A percentile compares a stretch with the other conserved stretches of the same genome.
Evolutionary conservation across 2,329 filamentous ascomycete genomes (phyloP).

Genomic region (Clonostachys chloroleuca): DNA sequence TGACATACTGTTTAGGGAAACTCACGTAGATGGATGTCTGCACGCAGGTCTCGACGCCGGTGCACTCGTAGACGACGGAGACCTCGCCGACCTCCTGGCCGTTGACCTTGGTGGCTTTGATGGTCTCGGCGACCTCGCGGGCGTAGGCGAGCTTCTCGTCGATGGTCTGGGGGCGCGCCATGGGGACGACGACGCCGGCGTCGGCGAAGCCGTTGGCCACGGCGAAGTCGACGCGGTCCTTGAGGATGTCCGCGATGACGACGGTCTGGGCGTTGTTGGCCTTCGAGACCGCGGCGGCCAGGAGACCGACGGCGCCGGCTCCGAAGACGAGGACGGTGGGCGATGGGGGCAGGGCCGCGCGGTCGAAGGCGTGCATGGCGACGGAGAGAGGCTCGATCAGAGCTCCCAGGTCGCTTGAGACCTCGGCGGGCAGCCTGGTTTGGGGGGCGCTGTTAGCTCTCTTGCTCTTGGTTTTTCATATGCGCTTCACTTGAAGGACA

Average conservation of each 20-base stretch:
- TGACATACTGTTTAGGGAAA: conserved; percentile 2
- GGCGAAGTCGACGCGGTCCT: conserved; percentile 53
- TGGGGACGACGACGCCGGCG: conserved; percentile 42
- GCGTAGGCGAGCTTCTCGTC: conserved; percentile 49
- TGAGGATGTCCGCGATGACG: conserved; percentile 51
- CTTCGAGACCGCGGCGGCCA: conserved; percentile 54
- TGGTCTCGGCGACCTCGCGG: conserved; percentile 38
- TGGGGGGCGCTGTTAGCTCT: not conserved
- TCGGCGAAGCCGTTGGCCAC: conserved; percentile 51
- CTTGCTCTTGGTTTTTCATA: not conserved
- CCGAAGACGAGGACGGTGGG: conserved; percentile 51
- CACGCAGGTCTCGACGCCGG: conserved; percentile 71
- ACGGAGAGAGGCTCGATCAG: conserved; percentile 56
- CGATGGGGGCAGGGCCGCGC: conserved; percentile 33
- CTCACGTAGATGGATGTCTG: conserved; percentile 68
- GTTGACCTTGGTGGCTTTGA: conserved; percentile 26
- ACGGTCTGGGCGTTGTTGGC: conserved; percentile 36
- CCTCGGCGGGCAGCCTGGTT: conserved; percentile 36
- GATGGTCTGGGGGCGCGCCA: conserved; percentile 39
- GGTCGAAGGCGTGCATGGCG: conserved; percentile 50
- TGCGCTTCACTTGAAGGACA: not conserved
- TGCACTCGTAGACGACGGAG: conserved; percentile 71
- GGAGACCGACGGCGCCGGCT: conserved; percentile 56
- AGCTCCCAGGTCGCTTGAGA: conserved; percentile 50
- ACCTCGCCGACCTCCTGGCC: conserved; percentile 55